Conservation (phyloP, 2,329 filamentous ascomycete species). For the Xylaria sp. region DNA sequence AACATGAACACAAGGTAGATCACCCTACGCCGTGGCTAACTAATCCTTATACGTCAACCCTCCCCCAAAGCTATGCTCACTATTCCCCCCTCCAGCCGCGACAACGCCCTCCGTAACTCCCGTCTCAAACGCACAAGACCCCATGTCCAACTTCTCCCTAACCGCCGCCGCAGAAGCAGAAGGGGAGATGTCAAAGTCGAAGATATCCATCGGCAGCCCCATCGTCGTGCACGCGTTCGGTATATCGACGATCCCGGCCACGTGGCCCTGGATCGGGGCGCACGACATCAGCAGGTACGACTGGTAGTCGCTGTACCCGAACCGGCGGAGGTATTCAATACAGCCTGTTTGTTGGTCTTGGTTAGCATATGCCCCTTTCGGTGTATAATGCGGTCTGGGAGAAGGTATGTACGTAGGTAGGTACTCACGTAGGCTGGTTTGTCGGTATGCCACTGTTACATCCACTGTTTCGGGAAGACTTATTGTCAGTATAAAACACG, state of each 20-base stretch:
- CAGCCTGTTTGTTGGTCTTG: conserved; percentile 55
- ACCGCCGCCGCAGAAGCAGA: conserved; percentile 56
- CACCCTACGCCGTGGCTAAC: background rate
- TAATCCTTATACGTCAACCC: conserved; percentile 54
- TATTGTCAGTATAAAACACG: too few relatives aligned
- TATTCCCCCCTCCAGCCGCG: conserved; percentile 52
- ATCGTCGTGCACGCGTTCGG: conserved; percentile 91
- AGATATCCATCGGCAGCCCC: conserved; percentile 90
- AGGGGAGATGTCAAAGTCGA: conserved; percentile 89
- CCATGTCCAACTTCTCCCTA: conserved; percentile 75
- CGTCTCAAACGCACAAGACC: conserved; percentile 69
- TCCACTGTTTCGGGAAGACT: conserved; percentile 56
- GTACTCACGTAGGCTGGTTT: conserved; percentile 68
- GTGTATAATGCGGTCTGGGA: background rate
- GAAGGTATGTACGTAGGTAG: too few relatives aligned
- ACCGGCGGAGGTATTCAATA: conserved; percentile 80
- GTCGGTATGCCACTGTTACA: conserved; percentile 82
- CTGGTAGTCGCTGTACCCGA: conserved; percentile 75
- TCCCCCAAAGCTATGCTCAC: conserved; percentile 56
- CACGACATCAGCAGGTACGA: conserved; percentile 85
- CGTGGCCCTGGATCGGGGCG: conserved; percentile 84
- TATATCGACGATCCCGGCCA: conserved; percentile 89
- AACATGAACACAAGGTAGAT: conserved; percentile 25
- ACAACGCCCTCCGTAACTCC: conserved; percentile 53
- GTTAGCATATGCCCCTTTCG: background rate